Conservation (phyloP, 2,329 filamentous ascomycete species). For the Fusarium citri region DNA sequence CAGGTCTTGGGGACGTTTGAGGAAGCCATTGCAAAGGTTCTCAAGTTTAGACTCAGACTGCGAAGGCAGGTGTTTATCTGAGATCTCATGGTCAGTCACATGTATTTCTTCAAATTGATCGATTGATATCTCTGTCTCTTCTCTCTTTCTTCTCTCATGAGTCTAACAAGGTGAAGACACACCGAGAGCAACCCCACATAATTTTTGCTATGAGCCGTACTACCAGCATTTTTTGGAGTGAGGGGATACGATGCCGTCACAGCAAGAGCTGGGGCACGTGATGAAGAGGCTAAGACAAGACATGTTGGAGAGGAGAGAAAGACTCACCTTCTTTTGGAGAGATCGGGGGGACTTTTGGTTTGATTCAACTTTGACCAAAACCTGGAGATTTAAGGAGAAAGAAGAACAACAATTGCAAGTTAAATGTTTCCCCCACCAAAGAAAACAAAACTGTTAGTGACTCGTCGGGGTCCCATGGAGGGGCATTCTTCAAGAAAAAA, state of each 20-base stretch:
- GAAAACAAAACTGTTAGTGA: slow-evolving; percentile 31
- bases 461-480: slow-evolving; percentile 31
- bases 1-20: slow-evolving; percentile 73
- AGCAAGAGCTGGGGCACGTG: slow-evolving; percentile 13
- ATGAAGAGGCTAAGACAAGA: slow-evolving; percentile 16
- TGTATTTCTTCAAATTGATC: slow-evolving; percentile 9
- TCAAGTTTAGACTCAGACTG: slow-evolving; percentile 10
- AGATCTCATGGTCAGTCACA: slow-evolving; percentile 25
- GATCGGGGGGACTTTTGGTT: background rate
- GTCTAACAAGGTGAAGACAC: slow-evolving; percentile 25
- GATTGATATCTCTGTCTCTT: slow-evolving; percentile 3
- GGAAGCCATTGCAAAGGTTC: slow-evolving; percentile 46
- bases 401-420: slow-evolving; percentile 24
- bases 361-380: slow-evolving; percentile 31
- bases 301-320: slow-evolving; percentile 2
- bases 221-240: slow-evolving; percentile 15
- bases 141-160: slow-evolving; percentile 1
- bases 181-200: slow-evolving; percentile 40
- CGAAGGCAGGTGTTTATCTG: slow-evolving; percentile 20
- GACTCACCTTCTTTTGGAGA: slow-evolving; percentile 28
- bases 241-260: slow-evolving; percentile 21
- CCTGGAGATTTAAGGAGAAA: slow-evolving; percentile 26
- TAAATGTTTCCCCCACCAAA: slow-evolving; percentile 35
- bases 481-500: slow-evolving; percentile 39
- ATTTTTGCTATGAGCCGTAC: slow-evolving; percentile 30